Evolutionary conservation across 805 yeast genomes (phyloP).

Genomic region (Cyberlindnera mississippiensis): DNA sequence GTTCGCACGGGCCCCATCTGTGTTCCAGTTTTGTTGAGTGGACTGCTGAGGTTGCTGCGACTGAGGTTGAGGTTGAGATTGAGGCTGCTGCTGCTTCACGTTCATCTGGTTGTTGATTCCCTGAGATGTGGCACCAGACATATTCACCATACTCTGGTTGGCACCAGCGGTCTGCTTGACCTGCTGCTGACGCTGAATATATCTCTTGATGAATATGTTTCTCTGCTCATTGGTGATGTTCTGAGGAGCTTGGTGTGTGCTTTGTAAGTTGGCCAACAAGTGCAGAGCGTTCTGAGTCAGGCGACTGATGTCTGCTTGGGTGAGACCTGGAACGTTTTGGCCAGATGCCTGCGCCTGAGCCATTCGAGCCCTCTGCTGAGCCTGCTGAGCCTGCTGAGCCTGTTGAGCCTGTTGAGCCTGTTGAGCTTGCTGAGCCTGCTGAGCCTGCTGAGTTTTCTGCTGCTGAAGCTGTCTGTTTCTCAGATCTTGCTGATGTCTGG

Average conservation of each 20-base stretch:
- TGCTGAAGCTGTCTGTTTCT: slow-evolving; percentile 29
- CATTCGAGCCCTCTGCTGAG: slow-evolving; percentile 4
- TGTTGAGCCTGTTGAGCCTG: slow-evolving; percentile 6
- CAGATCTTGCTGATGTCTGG: slow-evolving; percentile 32
- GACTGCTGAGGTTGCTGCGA: background rate
- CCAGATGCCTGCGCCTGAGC: background rate
- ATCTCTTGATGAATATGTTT: slow-evolving; percentile 22
- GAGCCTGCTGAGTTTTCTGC: slow-evolving; percentile 3
- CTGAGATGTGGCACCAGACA: background rate
- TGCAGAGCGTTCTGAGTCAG: slow-evolving; percentile 25
- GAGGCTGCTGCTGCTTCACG: background rate
- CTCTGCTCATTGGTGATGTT: slow-evolving; percentile 27
- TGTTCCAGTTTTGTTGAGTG: slow-evolving; percentile 10
- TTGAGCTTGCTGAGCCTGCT: slow-evolving; percentile 1
- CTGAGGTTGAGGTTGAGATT: no score
- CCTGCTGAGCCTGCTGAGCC: slow-evolving; percentile 6
- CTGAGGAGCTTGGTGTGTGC: background rate
- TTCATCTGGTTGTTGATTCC: slow-evolving; percentile 1
- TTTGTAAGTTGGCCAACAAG: slow-evolving; percentile 11
- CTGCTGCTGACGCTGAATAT: slow-evolving; percentile 26
- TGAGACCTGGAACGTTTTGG: background rate
- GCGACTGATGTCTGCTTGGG: slow-evolving; percentile 19
- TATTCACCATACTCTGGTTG: slow-evolving; percentile 1
- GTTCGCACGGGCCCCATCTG: background rate
- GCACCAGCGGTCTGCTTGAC: slow-evolving; percentile 5